Evolutionary conservation across 306 rosid species (phyloP).

Genomic region (Cicer pinnatifidum): DNA sequence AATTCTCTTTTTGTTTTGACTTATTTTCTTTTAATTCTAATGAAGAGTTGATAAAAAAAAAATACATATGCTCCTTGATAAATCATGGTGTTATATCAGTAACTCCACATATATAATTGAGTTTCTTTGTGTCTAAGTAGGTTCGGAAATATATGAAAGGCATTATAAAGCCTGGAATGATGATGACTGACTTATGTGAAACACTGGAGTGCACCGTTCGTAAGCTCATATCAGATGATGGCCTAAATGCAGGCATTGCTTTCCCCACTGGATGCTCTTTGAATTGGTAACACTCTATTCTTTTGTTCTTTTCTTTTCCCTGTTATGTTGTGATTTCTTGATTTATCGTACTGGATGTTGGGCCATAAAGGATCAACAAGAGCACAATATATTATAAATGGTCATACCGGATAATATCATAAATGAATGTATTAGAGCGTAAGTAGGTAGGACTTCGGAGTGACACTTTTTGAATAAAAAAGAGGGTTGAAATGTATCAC

Average conservation of each 20-base stretch:
- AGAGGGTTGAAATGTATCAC: background rate
- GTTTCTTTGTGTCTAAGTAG: constrained; percentile 54
- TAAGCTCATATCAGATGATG: constrained; percentile 85
- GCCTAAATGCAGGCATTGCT: constrained; percentile 97
- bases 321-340: constrained; percentile 4
- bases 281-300: constrained; percentile 65
- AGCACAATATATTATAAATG: background rate
- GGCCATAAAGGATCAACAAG: background rate
- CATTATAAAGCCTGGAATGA: constrained; percentile 90
- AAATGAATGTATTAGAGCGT: constrained; percentile 8
- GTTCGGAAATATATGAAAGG: constrained; percentile 82
- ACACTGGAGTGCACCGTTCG: constrained; percentile 91
- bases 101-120: constrained; percentile 8
- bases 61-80: constrained; percentile 4
- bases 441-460: background rate
- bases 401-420: background rate
- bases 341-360: constrained; percentile 2
- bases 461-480: background rate
- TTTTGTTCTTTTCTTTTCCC: constrained; percentile 5
- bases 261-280: constrained; percentile 98
- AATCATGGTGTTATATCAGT: background rate
- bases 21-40: constrained; percentile 24
- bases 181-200: constrained; percentile 95
- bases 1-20: background rate
- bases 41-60: constrained; percentile 1